Conservation (phyloP, 169 alveolate genomes). For the Plasmodium relictum region DNA sequence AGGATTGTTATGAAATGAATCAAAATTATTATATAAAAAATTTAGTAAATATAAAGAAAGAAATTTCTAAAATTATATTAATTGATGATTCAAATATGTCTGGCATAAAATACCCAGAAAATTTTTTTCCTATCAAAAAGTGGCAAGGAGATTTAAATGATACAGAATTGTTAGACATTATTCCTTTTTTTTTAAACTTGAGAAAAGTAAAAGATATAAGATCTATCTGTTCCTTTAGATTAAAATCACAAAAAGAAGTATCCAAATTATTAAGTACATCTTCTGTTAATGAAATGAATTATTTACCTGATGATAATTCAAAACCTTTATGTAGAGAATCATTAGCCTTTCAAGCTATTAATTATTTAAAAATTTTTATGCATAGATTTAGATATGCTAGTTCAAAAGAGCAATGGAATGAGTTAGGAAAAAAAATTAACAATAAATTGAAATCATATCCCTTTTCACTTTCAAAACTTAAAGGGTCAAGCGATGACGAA, state of each 20-base stretch:
- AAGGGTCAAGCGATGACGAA: slow-evolving; percentile 69
- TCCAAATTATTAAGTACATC: slow-evolving; percentile 16
- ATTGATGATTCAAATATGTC: slow-evolving; percentile 78
- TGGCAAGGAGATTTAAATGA: slow-evolving; percentile 86
- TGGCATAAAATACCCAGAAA: slow-evolving; percentile 79
- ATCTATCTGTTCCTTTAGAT: slow-evolving; percentile 64
- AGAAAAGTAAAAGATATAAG: slow-evolving; percentile 82
- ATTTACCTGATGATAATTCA: slow-evolving; percentile 12
- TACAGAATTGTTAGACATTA: slow-evolving; percentile 84
- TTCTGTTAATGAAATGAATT: slow-evolving; percentile 21
- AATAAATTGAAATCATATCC: slow-evolving; percentile 58
- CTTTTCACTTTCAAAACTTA: slow-evolving; percentile 39
- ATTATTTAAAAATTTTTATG: slow-evolving; percentile 65
- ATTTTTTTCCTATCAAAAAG: slow-evolving; percentile 82
- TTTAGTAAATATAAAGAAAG: slow-evolving; percentile 76
- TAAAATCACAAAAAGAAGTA: slow-evolving; percentile 65
- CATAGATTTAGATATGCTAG: slow-evolving; percentile 53
- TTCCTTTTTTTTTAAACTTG: slow-evolving; percentile 84
- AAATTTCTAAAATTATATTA: slow-evolving; percentile 79
- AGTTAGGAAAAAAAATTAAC: slow-evolving; percentile 54
- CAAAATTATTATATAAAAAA: slow-evolving; percentile 77
- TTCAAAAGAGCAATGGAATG: slow-evolving; percentile 66
- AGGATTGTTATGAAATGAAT: slow-evolving; percentile 73
- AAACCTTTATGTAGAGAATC: slow-evolving; percentile 17
- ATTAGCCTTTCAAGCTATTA: slow-evolving; percentile 60